Evolutionary conservation across 108 stramenopile genomes (phyloP), one percentile per base, ranked within the genome.

Genomic region (Fistulifera solaris): DNA sequence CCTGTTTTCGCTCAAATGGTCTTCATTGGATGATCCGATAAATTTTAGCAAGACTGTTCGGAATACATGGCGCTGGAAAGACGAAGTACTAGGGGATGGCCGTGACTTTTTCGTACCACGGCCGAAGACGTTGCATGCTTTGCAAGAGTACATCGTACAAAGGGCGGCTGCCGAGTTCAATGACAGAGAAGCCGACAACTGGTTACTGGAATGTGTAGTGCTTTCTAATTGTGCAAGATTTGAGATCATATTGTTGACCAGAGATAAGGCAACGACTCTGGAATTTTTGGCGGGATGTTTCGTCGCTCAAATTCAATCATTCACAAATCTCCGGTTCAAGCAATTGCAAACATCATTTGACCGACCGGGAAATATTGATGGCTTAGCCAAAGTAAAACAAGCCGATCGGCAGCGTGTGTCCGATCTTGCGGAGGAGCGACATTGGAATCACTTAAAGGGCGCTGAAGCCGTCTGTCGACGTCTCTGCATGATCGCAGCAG

Each of bases 31-130:
- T 4, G 44, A 45, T 11, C 11, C 44, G 16, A 11, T 5, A 6
- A 45, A 6, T 19, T 45, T 45, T 11, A 45, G 44, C 21, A 68
- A 63, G 23, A 65, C 70, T 15, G 66, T 83, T 27, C 62, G 75
- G 38, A 64, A 70, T 52, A 52, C 74, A 18, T 89, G 87, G 87
- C 68, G 63, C 52, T 89, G 87, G 87, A 89, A 89, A 56, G 87
- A 89, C 54, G 27, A 54, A 1, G 72, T 58, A 14, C 62, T 89
- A 39, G 87, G 87, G 8, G 84, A 89, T 66, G 87, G 87, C 24
- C 55, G 84, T 4, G 87, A 89, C 63, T 89, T 73, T 41, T 89
- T 89, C 49, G 72, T 85, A 22, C 87, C 87, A 15, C 58, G 69
- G 38, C 87, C 87, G 15, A 81, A 72, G 47, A 79, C 83, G 21